A percentile compares a stretch with the other conserved stretches of the same genome.
Evolutionary conservation across 495 filamentous ascomycete genomes (phyloP).

Genomic region (Neurospora pannonica): DNA sequence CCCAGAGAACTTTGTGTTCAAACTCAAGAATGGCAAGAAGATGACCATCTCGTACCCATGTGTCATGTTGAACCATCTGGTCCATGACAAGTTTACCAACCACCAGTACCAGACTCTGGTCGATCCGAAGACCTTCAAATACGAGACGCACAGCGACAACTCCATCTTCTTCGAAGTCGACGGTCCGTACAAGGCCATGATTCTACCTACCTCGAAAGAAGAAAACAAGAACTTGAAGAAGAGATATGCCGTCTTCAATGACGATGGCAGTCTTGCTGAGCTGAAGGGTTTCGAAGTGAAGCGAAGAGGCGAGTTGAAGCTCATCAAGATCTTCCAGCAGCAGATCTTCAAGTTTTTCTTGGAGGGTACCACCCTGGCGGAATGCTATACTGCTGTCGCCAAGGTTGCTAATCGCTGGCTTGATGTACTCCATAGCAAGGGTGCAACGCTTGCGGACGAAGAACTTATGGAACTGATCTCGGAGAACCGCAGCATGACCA

Average conservation of each 20-base stretch:
- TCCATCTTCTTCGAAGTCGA: conserved; percentile 99
- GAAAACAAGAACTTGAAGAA: conserved; percentile 99
- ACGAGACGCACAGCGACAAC: conserved; percentile 94
- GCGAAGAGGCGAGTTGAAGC: conserved; percentile 92
- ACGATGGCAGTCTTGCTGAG: conserved; percentile 93
- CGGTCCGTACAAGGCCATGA: conserved; percentile 95
- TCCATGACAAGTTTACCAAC: conserved; percentile 92
- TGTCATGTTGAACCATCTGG: conserved; percentile 98
- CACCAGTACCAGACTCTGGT: conserved; percentile 88
- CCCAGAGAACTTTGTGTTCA: conserved; percentile 94
- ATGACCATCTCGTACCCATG: conserved; percentile 92
- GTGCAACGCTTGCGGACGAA: conserved; percentile 82
- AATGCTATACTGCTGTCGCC: conserved; percentile 87
- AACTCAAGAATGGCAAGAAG: conserved; percentile 89
- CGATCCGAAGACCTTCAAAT: conserved; percentile 71
- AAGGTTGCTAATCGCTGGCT: conserved; percentile 95
- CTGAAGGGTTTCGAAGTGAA: conserved; percentile 98
- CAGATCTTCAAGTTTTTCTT: conserved; percentile 99
- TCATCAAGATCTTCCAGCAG: conserved; percentile 99
- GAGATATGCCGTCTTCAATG: conserved; percentile 97
- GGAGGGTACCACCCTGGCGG: conserved; percentile 72
- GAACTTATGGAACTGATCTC: conserved; percentile 98
- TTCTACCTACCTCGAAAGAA: conserved; percentile 93
- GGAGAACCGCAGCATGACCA: conserved; percentile 95
- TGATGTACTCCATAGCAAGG: conserved; percentile 82